Conservation (phyloP, 768 basidiomycete species). For the Termitomyces sp. region DNA sequence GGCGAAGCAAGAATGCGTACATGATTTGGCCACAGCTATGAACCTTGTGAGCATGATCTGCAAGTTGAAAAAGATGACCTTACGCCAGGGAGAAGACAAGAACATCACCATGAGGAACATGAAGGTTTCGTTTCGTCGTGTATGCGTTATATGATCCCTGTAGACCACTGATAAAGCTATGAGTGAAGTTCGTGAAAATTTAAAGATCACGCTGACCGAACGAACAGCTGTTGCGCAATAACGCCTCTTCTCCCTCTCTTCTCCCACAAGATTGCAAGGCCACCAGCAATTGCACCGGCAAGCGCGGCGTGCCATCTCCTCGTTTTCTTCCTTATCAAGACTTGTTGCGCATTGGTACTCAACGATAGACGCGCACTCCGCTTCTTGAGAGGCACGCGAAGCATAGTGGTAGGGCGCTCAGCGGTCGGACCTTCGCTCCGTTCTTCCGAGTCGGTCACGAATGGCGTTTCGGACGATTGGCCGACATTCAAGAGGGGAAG, state of each 20-base stretch:
- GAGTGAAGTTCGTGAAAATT: neutral
- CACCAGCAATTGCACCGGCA: slow-evolving; percentile 74
- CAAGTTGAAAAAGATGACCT: slow-evolving; percentile 13
- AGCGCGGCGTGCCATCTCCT: slow-evolving; percentile 73
- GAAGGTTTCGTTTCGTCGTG: slow-evolving; percentile 58
- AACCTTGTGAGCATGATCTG: slow-evolving; percentile 1
- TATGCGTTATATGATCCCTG: slow-evolving; percentile 87
- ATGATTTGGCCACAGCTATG: slow-evolving; percentile 79
- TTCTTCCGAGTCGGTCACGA: slow-evolving; percentile 11
- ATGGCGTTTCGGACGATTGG: slow-evolving; percentile 13
- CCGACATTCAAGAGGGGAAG: slow-evolving; percentile 21
- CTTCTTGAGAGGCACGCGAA: slow-evolving; percentile 24
- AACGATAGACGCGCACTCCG: slow-evolving; percentile 52
- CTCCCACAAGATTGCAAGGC: slow-evolving; percentile 72
- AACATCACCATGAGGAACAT: slow-evolving; percentile 78
- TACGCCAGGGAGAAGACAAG: slow-evolving; percentile 76
- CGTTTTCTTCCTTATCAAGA: slow-evolving; percentile 61
- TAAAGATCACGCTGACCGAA: slow-evolving; percentile 49
- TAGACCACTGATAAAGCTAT: slow-evolving; percentile 51
- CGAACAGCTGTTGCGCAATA: slow-evolving; percentile 86
- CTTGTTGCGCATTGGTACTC: slow-evolving; percentile 55
- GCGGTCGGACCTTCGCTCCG: slow-evolving; percentile 16
- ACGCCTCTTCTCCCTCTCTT: slow-evolving; percentile 54
- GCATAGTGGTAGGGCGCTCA: slow-evolving; percentile 18
- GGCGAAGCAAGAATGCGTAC: slow-evolving; percentile 70